Evolutionary conservation across 2,329 filamentous ascomycete genomes (phyloP).

Genomic region (Diplodia corticola): DNA sequence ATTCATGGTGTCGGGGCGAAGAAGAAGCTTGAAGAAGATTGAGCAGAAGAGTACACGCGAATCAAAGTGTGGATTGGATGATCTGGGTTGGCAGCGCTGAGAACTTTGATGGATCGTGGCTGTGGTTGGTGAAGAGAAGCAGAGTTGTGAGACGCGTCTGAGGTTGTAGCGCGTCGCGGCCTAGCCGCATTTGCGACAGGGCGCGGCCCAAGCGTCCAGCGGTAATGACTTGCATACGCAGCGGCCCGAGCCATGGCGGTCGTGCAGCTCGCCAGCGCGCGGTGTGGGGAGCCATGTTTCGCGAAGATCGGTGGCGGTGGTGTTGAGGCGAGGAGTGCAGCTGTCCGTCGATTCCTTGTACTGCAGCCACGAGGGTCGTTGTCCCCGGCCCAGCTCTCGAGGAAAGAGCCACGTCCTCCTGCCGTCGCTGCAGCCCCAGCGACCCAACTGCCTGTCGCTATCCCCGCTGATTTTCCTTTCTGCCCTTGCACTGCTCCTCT

Average conservation of each 20-base stretch:
- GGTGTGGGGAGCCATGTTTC: not conserved
- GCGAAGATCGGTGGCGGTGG: not conserved
- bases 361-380: not conserved
- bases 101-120: not conserved
- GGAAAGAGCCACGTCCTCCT: not conserved
- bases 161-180: not conserved
- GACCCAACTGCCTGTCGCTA: not conserved
- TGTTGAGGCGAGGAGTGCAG: not conserved
- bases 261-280: not conserved
- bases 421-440: not conserved
- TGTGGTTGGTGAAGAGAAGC: not conserved
- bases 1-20: not conserved
- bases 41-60: slow-evolving; percentile 24
- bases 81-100: not conserved
- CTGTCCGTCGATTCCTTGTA: not conserved
- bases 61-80: not conserved
- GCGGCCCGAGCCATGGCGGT: not conserved
- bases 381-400: not conserved
- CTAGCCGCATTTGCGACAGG: not conserved
- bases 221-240: not conserved
- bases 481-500: not conserved
- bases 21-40: not conserved
- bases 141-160: slow-evolving; percentile 5
- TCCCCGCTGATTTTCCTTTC: not conserved
- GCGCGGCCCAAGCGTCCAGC: not conserved